phyloP scores from a whole-genome alignment of 306 rosid genomes.

The Vicia sativa region DNA sequence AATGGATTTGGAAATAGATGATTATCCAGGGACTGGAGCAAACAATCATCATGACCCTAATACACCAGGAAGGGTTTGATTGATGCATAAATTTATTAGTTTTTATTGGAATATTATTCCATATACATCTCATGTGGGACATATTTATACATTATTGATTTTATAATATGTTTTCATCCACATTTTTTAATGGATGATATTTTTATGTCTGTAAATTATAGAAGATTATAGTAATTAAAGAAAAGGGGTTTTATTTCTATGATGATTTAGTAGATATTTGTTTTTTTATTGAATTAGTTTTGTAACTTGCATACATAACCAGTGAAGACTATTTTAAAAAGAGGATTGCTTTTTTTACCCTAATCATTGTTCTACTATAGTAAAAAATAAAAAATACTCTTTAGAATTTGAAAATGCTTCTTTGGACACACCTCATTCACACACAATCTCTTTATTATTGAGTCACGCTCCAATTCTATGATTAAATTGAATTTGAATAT shows the following conservation, averaged over 20 bases:
- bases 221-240: background rate
- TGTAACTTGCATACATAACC: no score
- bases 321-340: no score
- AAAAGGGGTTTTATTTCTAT: background rate
- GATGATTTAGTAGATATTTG: no score
- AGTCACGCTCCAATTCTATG: no score
- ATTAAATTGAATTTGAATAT: no score
- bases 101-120: background rate
- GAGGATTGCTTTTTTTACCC: no score
- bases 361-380: no score
- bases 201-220: background rate
- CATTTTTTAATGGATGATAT: background rate
- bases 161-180: background rate
- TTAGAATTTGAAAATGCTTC: no score
- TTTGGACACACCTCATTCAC: no score
- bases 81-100: background rate
- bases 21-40: constrained; percentile 61
- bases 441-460: no score
- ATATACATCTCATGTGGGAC: constrained; percentile 5
- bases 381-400: no score
- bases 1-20: constrained; percentile 46
- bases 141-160: constrained; percentile 1
- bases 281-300: no score
- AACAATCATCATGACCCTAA: constrained; percentile 61
- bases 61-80: constrained; percentile 47